Percentiles rank a stretch among this genome's conserved stretches.
Evolutionary conservation across 2,329 filamentous ascomycete genomes (phyloP).

Genomic region (Pseudocercospora fuligena): DNA sequence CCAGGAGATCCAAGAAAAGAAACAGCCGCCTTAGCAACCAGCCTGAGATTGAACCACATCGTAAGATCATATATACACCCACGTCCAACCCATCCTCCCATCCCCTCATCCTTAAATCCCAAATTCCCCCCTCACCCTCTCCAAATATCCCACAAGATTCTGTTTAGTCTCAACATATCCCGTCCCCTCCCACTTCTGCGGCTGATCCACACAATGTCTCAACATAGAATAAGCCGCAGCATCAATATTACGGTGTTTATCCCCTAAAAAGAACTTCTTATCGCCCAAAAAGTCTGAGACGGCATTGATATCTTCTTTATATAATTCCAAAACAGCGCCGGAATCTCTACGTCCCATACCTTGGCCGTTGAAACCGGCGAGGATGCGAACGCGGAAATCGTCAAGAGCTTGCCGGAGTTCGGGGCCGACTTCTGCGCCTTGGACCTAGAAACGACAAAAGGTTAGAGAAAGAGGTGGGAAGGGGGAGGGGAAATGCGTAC

Average conservation of each 20-base stretch:
- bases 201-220: constrained; percentile 21
- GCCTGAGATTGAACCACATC: too few relatives aligned
- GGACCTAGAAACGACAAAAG: background rate
- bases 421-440: constrained; percentile 13
- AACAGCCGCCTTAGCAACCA: too few relatives aligned
- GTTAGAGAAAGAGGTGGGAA: background rate
- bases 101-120: constrained; percentile 5
- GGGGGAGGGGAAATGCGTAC: background rate
- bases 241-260: constrained; percentile 9
- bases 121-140: constrained; percentile 16
- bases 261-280: constrained; percentile 17
- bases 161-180: constrained; percentile 19
- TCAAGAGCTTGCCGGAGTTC: constrained; percentile 15
- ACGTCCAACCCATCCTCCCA: background rate
- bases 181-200: constrained; percentile 20
- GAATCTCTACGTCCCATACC: constrained; percentile 16
- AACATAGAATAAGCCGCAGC: constrained; percentile 17
- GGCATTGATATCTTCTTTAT: constrained; percentile 19
- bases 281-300: constrained; percentile 12
- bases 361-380: constrained; percentile 17
- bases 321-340: constrained; percentile 12
- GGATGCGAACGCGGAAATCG: constrained; percentile 17
- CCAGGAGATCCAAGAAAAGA: too few relatives aligned
- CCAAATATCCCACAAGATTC: constrained; percentile 16
- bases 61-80: background rate